These are phyloP conservation scores for Nepenthes mirabilis DNA, from an alignment of 148 eudicot species.

Conservation along the genomic window DNA sequence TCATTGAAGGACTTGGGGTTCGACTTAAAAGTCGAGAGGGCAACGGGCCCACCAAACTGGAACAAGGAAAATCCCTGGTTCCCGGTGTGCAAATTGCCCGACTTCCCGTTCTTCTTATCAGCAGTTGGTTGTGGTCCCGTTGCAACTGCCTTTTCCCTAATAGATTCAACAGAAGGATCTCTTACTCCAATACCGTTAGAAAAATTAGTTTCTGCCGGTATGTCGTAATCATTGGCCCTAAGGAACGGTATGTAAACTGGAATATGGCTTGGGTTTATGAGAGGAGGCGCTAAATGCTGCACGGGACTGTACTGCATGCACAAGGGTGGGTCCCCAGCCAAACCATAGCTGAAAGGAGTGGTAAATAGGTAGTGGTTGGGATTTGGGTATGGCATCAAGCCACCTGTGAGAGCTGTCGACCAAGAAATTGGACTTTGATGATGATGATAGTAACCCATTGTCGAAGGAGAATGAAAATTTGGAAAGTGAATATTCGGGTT, in stretches of 20 bases:
- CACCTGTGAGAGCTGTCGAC: constrained; percentile 59
- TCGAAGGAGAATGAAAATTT: constrained; percentile 48
- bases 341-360: constrained; percentile 44
- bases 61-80: constrained; percentile 74
- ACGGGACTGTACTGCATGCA: constrained; percentile 58
- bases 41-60: constrained; percentile 70
- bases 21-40: constrained; percentile 33
- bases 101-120: constrained; percentile 18
- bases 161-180: constrained; percentile 18
- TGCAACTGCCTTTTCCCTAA: constrained; percentile 19
- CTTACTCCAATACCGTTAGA: constrained; percentile 14
- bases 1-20: constrained; percentile 32
- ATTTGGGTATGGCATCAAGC: constrained; percentile 49
- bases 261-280: constrained; percentile 33
- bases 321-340: constrained; percentile 42
- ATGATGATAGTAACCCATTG: constrained; percentile 66
- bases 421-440: constrained; percentile 70
- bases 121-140: constrained; percentile 15
- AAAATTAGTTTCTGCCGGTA: constrained; percentile 24
- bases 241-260: constrained; percentile 59
- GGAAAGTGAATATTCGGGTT: constrained; percentile 51
- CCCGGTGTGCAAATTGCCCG: constrained; percentile 15
- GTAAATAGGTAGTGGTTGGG: constrained; percentile 55
- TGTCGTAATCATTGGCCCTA: constrained; percentile 26
- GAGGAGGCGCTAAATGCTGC: constrained; percentile 50